Conservation (phyloP, 106 monocot species). For the Acorus calamus region DNA sequence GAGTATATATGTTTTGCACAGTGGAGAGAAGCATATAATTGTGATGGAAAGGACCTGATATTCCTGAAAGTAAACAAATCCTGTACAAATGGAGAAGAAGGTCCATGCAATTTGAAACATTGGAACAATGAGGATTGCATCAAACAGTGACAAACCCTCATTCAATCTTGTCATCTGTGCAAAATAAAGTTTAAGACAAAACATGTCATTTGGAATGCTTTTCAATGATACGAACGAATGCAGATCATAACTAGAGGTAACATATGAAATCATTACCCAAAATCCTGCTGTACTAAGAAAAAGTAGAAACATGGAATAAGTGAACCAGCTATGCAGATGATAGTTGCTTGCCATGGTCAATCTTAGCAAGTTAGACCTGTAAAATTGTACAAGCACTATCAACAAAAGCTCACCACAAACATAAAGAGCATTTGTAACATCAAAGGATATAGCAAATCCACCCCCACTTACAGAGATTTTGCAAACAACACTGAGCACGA, state of each 20-base stretch:
- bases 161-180: conserved; percentile 93
- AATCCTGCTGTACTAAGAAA: conserved; percentile 92
- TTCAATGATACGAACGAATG: too few relatives aligned
- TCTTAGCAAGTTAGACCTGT: conserved; percentile 90
- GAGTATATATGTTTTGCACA: not conserved
- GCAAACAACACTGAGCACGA: conserved; percentile 98
- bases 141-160: conserved; percentile 91
- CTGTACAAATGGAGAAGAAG: conserved; percentile 96
- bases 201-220: not conserved
- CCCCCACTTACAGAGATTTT: conserved; percentile 78
- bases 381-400: conserved; percentile 2
- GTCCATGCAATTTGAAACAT: conserved; percentile 99
- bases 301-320: conserved; percentile 73
- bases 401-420: not conserved
- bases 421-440: not conserved
- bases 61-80: conserved; percentile 97
- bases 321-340: conserved; percentile 89
- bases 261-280: conserved; percentile 53
- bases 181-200: conserved; percentile 1
- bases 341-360: conserved; percentile 74
- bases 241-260: too few relatives aligned
- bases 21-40: not conserved
- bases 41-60: conserved; percentile 51
- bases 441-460: not conserved
- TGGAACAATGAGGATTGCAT: conserved; percentile 94